Evolutionary conservation across 2,329 filamentous ascomycete genomes (phyloP), one percentile per base, ranked within the genome.

Genomic region (Zasmidium citrigriseum): DNA sequence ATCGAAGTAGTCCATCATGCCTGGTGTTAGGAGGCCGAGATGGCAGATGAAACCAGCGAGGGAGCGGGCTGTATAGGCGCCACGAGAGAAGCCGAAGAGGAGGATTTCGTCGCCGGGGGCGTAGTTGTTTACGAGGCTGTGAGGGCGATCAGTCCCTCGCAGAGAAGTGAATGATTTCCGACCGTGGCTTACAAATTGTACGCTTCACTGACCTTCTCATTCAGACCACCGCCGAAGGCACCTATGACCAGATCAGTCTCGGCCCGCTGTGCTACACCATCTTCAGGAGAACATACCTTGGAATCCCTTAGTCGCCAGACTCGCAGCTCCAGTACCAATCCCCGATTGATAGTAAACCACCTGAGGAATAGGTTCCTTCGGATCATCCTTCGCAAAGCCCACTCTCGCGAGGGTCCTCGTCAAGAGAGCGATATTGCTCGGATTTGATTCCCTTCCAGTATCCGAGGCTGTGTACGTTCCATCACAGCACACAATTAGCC

Each of bases 281-380:
- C n/a, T n/a, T n/a, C n/a, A n/a, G n/a, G n/a, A n/a, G n/a, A n/a
- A n/a, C n/a, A 9, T 41, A 41, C 34, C 34, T 44, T 56, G 57
- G 18, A 24, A 63, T 53, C 46, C 65, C 54, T 52, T 65, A 34
- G 51, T 63, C 29, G 34, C 67, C 16, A 27, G 61, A 52, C 46
- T 60, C 21, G 22, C 54, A 52, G 41, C 62, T 4, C 63, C 64
- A 1, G 67, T 70, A 2, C 68, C 68, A 4, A 71, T 61, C 2
- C 68, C 68, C 44, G 66, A 57, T 53, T 71, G 68, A 44, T 71
- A 71, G 55, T 67, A 68, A 12, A 66, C 65, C 34, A 71, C 66
- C 25, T 71, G 68, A 7, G 67, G 62, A 38, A 66, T 55, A 7
- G 5, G 5, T n/a, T 9, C 16, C 29, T 66, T 58, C 21, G 61